A percentile compares a stretch with the other conserved stretches of the same genome.
These are phyloP conservation scores for Stereum hirsutum DNA, from an alignment of 1,284 basidiomycete species.

Conservation along the genomic window DNA sequence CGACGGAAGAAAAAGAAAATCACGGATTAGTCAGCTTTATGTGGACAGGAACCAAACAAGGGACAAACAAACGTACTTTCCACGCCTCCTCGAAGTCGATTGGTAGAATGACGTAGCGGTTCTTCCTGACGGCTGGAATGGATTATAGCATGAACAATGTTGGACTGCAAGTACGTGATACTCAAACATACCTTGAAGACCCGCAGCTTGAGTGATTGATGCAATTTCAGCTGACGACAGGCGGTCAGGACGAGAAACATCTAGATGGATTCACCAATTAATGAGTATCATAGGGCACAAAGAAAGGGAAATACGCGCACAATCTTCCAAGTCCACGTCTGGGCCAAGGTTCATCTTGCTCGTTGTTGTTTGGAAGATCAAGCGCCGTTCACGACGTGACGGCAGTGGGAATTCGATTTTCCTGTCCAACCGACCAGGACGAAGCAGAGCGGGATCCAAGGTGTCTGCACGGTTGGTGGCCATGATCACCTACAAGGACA, in stretches of 20 bases:
- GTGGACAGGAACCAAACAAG: slow-evolving; percentile 27
- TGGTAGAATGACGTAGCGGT: slow-evolving; percentile 95
- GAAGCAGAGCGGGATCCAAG: slow-evolving; percentile 91
- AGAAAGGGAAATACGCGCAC: slow-evolving; percentile 36
- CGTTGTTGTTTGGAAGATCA: slow-evolving; percentile 98
- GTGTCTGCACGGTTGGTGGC: slow-evolving; percentile 96
- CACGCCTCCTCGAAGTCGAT: slow-evolving; percentile 98
- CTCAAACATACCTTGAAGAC: slow-evolving; percentile 73
- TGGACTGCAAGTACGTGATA: neutral
- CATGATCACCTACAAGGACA: slow-evolving; percentile 80
- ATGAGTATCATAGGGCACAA: neutral
- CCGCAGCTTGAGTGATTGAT: slow-evolving; percentile 94
- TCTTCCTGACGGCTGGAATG: slow-evolving; percentile 84
- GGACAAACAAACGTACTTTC: slow-evolving; percentile 74
- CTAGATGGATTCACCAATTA: slow-evolving; percentile 29
- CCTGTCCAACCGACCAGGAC: slow-evolving; percentile 94
- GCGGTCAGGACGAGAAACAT: slow-evolving; percentile 94
- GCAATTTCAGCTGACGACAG: slow-evolving; percentile 95
- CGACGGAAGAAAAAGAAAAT: slow-evolving; percentile 17
- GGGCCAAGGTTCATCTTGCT: slow-evolving; percentile 97
- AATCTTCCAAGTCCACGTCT: slow-evolving; percentile 98
- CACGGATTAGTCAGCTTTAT: slow-evolving; percentile 23
- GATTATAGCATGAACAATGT: neutral
- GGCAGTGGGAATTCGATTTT: slow-evolving; percentile 99
- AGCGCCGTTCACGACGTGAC: slow-evolving; percentile 88